A percentile compares a stretch with the other conserved stretches of the same genome.
Evolutionary conservation across 116 monocot species (phyloP).

Genomic region (Posidonia oceanica): DNA sequence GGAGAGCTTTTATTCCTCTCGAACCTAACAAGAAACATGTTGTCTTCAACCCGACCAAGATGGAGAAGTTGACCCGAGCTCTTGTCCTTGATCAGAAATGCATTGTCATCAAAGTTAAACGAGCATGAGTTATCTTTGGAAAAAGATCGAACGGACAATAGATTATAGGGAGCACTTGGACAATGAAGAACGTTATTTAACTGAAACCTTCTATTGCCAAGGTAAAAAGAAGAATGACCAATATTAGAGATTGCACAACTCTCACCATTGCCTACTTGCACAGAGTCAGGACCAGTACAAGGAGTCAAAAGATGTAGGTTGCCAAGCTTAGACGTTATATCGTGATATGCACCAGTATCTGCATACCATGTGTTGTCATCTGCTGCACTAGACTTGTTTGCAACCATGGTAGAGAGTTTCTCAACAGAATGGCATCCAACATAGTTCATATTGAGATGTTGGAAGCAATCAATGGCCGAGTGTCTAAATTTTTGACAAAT

Average conservation of each 20-base stretch:
- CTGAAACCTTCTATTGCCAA: not conserved
- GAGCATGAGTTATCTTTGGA: too few species aligned
- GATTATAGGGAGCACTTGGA: too few species aligned
- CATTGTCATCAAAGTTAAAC: too few species aligned
- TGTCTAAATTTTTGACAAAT: not conserved
- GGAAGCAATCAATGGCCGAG: not conserved
- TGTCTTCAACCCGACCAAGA: not conserved
- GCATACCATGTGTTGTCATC: not conserved
- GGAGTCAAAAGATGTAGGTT: not conserved
- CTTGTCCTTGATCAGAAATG: not conserved
- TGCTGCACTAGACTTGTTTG: not conserved
- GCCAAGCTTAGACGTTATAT: not conserved
- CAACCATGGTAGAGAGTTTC: not conserved
- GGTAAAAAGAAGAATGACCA: not conserved
- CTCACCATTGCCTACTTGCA: constrained; percentile 1
- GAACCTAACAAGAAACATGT: not conserved
- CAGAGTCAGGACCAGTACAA: not conserved
- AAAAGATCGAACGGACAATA: too few species aligned
- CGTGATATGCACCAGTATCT: not conserved
- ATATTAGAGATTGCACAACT: not conserved
- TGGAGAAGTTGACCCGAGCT: not conserved
- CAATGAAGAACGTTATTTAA: not conserved
- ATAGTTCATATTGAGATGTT: not conserved
- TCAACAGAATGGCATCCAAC: not conserved
- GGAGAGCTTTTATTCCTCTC: not conserved